Evolutionary conservation across 2,329 filamentous ascomycete genomes (phyloP).

Genomic region (Penicillium sp.): DNA sequence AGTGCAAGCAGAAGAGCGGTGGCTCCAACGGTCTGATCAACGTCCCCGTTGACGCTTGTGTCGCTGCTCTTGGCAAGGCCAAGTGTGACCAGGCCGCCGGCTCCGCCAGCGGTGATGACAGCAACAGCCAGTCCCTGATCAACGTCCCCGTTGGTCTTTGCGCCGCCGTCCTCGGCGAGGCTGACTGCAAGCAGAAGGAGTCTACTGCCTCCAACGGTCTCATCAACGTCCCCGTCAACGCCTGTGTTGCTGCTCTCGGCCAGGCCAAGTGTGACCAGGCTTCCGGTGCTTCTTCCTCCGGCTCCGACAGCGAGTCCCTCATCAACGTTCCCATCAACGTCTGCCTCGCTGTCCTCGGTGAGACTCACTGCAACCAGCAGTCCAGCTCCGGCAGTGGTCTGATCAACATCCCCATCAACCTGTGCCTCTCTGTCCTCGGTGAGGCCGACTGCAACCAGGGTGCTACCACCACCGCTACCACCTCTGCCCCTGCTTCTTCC

Average conservation of each 20-base stretch:
- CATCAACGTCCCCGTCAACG: constrained; percentile 28
- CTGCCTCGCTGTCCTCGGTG: constrained; percentile 32
- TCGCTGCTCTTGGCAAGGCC: constrained; percentile 26
- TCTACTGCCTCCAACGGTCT: constrained; percentile 17
- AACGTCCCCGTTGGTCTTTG: constrained; percentile 28
- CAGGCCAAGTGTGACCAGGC: constrained; percentile 28
- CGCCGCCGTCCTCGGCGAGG: constrained; percentile 25
- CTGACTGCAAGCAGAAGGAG: constrained; percentile 23
- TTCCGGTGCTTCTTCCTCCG: background rate
- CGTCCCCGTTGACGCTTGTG: constrained; percentile 24
- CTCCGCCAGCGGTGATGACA: background rate
- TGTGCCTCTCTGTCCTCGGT: constrained; percentile 29
- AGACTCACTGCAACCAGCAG: constrained; percentile 26
- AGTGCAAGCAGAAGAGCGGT: constrained; percentile 20
- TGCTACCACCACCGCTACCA: constrained; percentile 3
- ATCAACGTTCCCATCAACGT: constrained; percentile 32
- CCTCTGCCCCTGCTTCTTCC: background rate
- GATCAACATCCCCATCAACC: constrained; percentile 31
- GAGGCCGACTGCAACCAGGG: constrained; percentile 25
- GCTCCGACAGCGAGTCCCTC: constrained; percentile 14
- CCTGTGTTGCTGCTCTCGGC: constrained; percentile 27
- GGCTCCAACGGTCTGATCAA: constrained; percentile 24
- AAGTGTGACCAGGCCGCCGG: constrained; percentile 28
- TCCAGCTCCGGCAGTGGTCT: constrained; percentile 19
- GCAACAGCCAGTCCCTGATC: constrained; percentile 9